A percentile compares a stretch with the other conserved stretches of the same genome.
These are phyloP conservation scores for Batkoa obscura DNA, from an alignment of 371 early-diverging fungal species.

Conservation along the genomic window DNA sequence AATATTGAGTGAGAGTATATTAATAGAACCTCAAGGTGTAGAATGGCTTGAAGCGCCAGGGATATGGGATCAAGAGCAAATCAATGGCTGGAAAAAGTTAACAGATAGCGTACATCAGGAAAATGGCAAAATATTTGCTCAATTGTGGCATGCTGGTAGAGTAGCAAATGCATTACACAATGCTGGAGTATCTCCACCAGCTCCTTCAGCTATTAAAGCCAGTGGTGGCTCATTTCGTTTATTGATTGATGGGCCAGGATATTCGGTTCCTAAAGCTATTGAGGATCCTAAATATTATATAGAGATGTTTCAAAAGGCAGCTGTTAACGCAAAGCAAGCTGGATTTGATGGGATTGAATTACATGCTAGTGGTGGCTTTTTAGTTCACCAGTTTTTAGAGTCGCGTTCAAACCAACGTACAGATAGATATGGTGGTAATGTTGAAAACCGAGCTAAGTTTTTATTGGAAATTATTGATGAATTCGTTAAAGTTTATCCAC, in stretches of 20 bases:
- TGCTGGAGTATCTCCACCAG: neutral
- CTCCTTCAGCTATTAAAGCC: neutral
- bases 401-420: conserved; percentile 28
- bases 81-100: conserved; percentile 20
- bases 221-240: neutral
- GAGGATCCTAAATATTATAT: neutral
- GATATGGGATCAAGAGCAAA: conserved; percentile 25
- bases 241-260: neutral
- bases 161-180: neutral
- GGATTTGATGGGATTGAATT: conserved; percentile 50
- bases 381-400: conserved; percentile 32
- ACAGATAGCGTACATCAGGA: conserved; percentile 23
- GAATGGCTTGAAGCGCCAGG: conserved; percentile 16
- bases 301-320: neutral
- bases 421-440: conserved; percentile 32
- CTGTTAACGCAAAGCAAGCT: conserved; percentile 7
- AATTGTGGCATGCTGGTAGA: conserved; percentile 20
- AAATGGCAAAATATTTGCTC: conserved; percentile 20
- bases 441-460: conserved; percentile 28
- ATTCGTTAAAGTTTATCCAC: conserved; percentile 54
- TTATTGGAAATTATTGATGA: conserved; percentile 22
- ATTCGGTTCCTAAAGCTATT: neutral
- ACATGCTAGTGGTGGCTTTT: conserved; percentile 40
- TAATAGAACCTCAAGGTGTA: conserved; percentile 19
- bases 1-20: conserved; percentile 30